phyloP scores from a whole-genome alignment of 345 rosid genomes.

The Brassica nigra region DNA sequence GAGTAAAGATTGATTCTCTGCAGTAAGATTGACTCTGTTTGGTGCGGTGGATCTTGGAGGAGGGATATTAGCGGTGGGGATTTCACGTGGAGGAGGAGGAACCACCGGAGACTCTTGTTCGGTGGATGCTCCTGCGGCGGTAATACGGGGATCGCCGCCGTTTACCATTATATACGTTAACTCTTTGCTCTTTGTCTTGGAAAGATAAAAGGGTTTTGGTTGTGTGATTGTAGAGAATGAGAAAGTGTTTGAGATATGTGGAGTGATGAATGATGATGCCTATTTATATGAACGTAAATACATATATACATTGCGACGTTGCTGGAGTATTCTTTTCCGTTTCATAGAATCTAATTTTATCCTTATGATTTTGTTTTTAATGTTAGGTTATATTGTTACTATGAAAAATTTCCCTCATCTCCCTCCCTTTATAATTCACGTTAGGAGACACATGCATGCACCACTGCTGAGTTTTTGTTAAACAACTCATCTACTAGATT shows the following conservation, averaged over 20 bases:
- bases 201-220: background rate
- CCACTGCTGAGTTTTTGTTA: background rate
- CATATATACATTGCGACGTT: background rate
- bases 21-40: background rate
- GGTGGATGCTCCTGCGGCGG: background rate
- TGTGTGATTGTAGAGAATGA: constrained; percentile 11
- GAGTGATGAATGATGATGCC: constrained; percentile 5
- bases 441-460: too few relatives aligned
- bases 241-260: background rate
- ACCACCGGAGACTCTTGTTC: background rate
- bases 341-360: background rate
- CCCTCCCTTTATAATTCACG: too few relatives aligned
- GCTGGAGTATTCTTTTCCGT: background rate
- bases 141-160: background rate
- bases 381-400: background rate
- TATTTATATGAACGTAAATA: background rate
- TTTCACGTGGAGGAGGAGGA: background rate
- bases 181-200: background rate
- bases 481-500: background rate
- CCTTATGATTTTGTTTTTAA: background rate
- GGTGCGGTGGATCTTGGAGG: background rate
- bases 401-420: too few relatives aligned
- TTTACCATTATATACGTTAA: constrained; percentile 1
- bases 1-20: background rate
- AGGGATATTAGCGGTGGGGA: background rate